Conservation (phyloP, 805 yeast genomes). For the Wickerhamiella domercqiae region DNA sequence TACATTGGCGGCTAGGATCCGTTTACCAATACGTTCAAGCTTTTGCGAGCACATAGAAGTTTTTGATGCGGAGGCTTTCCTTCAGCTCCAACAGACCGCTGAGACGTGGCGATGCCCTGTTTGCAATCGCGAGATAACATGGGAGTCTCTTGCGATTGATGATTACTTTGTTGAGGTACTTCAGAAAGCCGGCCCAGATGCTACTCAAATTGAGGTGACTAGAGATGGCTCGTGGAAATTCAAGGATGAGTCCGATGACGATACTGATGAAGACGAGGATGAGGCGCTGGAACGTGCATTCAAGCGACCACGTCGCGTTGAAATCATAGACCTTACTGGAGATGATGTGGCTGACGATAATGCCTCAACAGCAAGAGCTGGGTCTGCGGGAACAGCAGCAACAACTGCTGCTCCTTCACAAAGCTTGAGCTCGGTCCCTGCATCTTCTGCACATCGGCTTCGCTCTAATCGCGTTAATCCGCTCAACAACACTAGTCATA, state of each 20-base stretch:
- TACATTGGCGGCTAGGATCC: conserved; percentile 53
- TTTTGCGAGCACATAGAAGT: conserved; percentile 74
- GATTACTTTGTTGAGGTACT: conserved; percentile 59
- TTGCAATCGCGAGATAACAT: conserved; percentile 40
- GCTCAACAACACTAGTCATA: too few relatives aligned
- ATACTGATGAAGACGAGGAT: conserved; percentile 7
- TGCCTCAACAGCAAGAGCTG: not conserved
- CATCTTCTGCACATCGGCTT: not conserved
- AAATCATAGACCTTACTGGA: conserved; percentile 2
- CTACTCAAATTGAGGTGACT: conserved; percentile 50
- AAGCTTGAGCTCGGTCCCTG: not conserved
- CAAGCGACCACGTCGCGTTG: not conserved
- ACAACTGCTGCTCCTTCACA: not conserved
- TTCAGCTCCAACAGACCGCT: conserved; percentile 61
- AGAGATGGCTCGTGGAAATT: conserved; percentile 62
- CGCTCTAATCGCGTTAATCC: not conserved
- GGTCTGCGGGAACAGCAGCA: not conserved
- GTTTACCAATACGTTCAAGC: conserved; percentile 53
- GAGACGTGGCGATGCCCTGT: conserved; percentile 85
- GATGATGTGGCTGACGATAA: not conserved
- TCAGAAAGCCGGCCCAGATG: conserved; percentile 34
- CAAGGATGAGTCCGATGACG: conserved; percentile 7
- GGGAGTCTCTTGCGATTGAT: conserved; percentile 51
- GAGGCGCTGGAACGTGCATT: not conserved
- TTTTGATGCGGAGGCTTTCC: conserved; percentile 63